Evolutionary conservation across 305 asterid genomes (phyloP).

Genomic region (Fraxinus xanthoxyloides): DNA sequence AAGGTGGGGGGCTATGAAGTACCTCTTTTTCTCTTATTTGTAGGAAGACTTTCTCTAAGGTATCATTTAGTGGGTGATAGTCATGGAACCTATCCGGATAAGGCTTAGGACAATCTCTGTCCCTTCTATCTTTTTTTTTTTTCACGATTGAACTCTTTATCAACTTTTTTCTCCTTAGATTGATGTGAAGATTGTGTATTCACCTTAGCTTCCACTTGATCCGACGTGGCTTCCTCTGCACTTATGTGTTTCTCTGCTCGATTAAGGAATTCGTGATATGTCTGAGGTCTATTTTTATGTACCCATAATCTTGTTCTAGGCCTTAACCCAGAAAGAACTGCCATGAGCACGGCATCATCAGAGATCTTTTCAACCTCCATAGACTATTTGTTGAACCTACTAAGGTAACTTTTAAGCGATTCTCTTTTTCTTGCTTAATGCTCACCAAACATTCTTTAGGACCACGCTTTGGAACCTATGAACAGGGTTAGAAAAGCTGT

Average conservation of each 20-base stretch:
- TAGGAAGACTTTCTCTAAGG: no score
- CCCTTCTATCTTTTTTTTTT: background rate
- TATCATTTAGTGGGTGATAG: background rate
- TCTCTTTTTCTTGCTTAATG: no score
- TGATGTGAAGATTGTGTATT: background rate
- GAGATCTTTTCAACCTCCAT: background rate
- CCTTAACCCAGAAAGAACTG: background rate
- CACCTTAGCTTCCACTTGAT: background rate
- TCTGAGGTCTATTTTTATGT: no score
- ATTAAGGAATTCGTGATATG: background rate
- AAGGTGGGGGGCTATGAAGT: no score
- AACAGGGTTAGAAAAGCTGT: no score
- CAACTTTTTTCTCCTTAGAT: background rate
- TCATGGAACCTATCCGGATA: background rate
- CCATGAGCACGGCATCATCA: background rate
- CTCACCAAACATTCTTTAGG: no score
- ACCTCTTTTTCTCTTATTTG: no score
- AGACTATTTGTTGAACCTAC: no score
- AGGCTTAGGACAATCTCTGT: background rate
- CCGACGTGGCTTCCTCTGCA: background rate
- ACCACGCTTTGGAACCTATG: no score
- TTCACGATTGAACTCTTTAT: background rate
- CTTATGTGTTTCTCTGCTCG: background rate
- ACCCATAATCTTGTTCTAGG: background rate
- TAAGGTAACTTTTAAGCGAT: no score